phyloP scores from a whole-genome alignment of 345 rosid species.

The Hibiscus tridactylites region DNA sequence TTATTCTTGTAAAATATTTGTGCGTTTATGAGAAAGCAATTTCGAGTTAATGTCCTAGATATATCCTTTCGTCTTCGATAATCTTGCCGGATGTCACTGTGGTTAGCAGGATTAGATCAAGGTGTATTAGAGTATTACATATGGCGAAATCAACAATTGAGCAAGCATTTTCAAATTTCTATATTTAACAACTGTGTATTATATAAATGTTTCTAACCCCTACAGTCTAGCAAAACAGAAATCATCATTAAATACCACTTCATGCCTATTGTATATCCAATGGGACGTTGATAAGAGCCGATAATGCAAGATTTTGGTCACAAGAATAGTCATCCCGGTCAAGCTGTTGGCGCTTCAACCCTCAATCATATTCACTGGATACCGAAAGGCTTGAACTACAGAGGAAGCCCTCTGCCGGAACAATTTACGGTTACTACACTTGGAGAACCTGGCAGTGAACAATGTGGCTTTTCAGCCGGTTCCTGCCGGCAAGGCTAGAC shows the following conservation, averaged over 20 bases:
- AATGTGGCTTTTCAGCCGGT: too few species aligned
- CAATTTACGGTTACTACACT: too few species aligned
- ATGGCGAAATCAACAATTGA: neutral
- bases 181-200: neutral
- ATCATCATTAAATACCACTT: neutral
- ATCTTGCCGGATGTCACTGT: neutral
- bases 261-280: neutral
- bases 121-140: neutral
- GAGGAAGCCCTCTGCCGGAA: too few species aligned
- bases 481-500: too few species aligned
- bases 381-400: too few species aligned
- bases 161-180: neutral
- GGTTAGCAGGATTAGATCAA: neutral
- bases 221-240: conserved; percentile 6
- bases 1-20: conserved; percentile 13
- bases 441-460: too few species aligned
- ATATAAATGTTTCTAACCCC: conserved; percentile 6
- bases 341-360: neutral
- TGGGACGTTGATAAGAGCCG: neutral
- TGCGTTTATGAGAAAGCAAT: neutral
- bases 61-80: too few species aligned
- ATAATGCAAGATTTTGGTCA: neutral
- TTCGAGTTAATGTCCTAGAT: neutral
- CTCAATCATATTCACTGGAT: conserved; percentile 8
- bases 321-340: neutral